Conservation (phyloP, 2,329 filamentous ascomycete genomes). For the Fusarium foetens region DNA sequence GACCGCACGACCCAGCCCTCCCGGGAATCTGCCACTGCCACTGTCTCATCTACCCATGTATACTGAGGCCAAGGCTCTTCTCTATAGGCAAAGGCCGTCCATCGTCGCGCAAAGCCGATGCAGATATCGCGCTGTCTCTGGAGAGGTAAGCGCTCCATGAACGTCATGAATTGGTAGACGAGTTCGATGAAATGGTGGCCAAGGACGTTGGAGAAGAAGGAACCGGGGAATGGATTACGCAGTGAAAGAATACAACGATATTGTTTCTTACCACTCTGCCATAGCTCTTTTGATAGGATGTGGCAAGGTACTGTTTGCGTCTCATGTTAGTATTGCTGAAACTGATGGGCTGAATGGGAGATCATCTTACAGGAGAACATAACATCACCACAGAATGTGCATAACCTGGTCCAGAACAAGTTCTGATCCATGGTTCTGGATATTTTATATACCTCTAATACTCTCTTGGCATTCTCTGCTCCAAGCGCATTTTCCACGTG, state of each 20-base stretch:
- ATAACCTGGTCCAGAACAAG: background rate
- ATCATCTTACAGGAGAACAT: background rate
- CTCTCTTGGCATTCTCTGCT: background rate
- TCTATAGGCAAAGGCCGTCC: background rate
- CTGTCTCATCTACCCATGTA: background rate
- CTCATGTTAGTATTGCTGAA: background rate
- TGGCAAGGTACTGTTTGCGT: background rate
- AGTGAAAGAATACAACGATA: background rate
- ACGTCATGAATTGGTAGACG: background rate
- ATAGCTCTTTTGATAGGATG: background rate
- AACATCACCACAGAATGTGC: background rate
- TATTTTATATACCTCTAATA: background rate
- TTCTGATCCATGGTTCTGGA: background rate
- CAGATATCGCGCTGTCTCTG: background rate
- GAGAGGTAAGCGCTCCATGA: background rate
- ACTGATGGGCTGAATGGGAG: background rate
- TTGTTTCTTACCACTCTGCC: background rate
- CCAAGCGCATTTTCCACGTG: background rate
- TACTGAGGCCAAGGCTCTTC: background rate
- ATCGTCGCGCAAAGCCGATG: background rate
- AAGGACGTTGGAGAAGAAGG: background rate
- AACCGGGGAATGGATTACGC: background rate
- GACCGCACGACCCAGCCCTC: background rate
- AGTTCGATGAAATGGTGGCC: background rate
- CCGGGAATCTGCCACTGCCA: background rate